Percentiles rank a stretch among this genome's conserved stretches.
Conservation (phyloP, 2,329 filamentous ascomycete species). For the Fusarium sacchari region DNA sequence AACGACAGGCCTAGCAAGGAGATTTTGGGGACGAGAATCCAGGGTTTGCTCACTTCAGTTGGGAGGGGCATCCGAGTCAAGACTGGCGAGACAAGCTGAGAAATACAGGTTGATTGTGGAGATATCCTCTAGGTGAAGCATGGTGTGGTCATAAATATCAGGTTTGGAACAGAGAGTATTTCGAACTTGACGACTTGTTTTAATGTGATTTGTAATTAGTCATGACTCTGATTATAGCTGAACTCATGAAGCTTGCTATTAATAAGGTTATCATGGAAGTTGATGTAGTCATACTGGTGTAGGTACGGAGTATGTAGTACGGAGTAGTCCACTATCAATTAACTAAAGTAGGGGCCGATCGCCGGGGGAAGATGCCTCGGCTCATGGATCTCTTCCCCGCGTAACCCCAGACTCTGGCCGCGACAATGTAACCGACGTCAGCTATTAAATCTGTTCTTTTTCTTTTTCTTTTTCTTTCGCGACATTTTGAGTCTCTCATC, state of each 20-base stretch:
- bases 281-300: neutral
- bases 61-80: conserved; percentile 12
- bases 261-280: neutral
- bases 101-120: conserved; percentile 30
- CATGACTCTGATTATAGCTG: neutral
- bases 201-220: neutral
- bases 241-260: neutral
- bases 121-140: conserved; percentile 24
- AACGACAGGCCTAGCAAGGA: conserved; percentile 21
- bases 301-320: no score
- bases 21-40: neutral
- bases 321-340: neutral
- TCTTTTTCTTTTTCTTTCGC: conserved; percentile 2
- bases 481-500: neutral
- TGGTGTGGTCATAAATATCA: conserved; percentile 41
- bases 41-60: conserved; percentile 4
- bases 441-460: conserved; percentile 12
- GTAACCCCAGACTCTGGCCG: conserved; percentile 30
- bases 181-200: neutral
- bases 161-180: conserved; percentile 22
- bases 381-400: conserved; percentile 37
- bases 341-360: conserved; percentile 9
- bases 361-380: conserved; percentile 43
- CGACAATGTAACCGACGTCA: conserved; percentile 25
- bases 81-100: conserved; percentile 22